A percentile compares a stretch with the other conserved stretches of the same genome.
Conservation (phyloP, 108 stramenopile species). For the Stephanodiscus triporus region DNA sequence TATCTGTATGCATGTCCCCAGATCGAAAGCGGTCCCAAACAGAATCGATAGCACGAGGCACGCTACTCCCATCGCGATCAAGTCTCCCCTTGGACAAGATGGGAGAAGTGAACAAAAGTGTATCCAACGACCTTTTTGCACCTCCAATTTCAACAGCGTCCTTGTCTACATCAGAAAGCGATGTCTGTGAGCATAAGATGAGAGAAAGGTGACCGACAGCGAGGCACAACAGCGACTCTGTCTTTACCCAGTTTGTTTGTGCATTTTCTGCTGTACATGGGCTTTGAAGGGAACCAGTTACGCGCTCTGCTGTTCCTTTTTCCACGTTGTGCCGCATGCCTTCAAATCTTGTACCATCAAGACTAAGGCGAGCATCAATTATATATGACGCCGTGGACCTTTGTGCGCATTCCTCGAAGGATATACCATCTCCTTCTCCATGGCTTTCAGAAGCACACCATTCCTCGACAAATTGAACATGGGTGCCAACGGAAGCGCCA, state of each 20-base stretch:
- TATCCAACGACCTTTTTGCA: constrained; percentile 13
- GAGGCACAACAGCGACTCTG: constrained; percentile 56
- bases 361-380: constrained; percentile 63
- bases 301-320: constrained; percentile 60
- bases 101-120: constrained; percentile 22
- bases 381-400: constrained; percentile 61
- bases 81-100: constrained; percentile 36
- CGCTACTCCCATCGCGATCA: constrained; percentile 19
- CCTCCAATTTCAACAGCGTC: constrained; percentile 4
- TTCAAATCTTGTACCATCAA: constrained; percentile 79
- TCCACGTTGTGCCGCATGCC: constrained; percentile 68
- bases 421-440: constrained; percentile 30
- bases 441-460: constrained; percentile 46
- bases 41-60: constrained; percentile 34
- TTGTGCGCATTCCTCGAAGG: constrained; percentile 3
- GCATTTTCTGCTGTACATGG: constrained; percentile 14
- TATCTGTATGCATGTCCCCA: constrained; percentile 7
- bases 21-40: constrained; percentile 23
- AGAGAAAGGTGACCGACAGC: constrained; percentile 68
- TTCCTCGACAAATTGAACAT: constrained; percentile 70
- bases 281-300: constrained; percentile 53
- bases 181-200: constrained; percentile 44
- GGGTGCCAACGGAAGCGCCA: constrained; percentile 61
- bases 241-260: constrained; percentile 12
- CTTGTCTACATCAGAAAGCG: constrained; percentile 50